phyloP scores from a whole-genome alignment of 169 alveolate species.

The Plasmodium yoelii region DNA sequence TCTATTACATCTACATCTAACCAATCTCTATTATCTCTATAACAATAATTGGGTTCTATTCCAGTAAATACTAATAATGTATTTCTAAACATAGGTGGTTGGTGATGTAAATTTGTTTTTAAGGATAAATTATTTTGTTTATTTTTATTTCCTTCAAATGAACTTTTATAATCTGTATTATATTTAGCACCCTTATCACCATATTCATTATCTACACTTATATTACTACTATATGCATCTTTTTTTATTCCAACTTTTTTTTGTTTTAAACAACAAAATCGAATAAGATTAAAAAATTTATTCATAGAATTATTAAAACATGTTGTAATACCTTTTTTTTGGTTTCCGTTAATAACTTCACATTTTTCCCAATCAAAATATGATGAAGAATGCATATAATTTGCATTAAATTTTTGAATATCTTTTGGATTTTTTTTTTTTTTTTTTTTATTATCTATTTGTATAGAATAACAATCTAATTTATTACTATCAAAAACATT shows the following conservation, averaged over 20 bases:
- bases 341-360: constrained; percentile 4
- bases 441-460: constrained; percentile 19
- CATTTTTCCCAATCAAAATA: constrained; percentile 32
- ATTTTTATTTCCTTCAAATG: background rate
- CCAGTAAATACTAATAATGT: constrained; percentile 75
- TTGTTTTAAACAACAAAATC: background rate
- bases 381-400: constrained; percentile 18
- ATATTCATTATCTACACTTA: constrained; percentile 13
- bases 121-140: too few species aligned
- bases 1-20: constrained; percentile 91
- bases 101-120: constrained; percentile 20
- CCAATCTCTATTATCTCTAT: constrained; percentile 78
- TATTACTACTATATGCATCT: background rate
- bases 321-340: background rate
- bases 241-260: constrained; percentile 13
- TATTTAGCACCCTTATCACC: background rate
- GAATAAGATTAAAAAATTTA: constrained; percentile 2
- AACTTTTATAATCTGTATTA: background rate
- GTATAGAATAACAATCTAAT: constrained; percentile 48
- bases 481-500: constrained; percentile 45
- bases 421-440: constrained; percentile 6
- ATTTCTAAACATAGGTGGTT: constrained; percentile 75
- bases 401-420: background rate
- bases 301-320: background rate
- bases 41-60: constrained; percentile 63